phyloP scores from a whole-genome alignment of 106 monocot genomes.

The Platanthera zijinensis region DNA sequence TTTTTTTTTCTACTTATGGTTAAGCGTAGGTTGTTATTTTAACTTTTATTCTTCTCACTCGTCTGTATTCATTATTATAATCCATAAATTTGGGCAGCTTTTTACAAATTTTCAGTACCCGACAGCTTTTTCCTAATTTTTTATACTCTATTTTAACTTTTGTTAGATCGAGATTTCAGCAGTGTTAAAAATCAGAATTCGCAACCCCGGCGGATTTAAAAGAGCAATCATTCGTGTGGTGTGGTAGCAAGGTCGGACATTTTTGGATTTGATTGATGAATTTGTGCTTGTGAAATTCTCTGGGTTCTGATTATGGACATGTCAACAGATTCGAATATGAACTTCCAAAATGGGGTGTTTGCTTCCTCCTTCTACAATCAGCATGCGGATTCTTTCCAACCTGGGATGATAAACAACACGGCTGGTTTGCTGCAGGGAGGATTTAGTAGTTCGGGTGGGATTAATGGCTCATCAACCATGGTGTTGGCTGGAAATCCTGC shows the following conservation, averaged over 20 bases:
- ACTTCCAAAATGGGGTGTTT: constrained; percentile 37
- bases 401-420: constrained; percentile 27
- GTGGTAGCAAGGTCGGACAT: background rate
- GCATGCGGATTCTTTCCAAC: constrained; percentile 59
- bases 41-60: background rate
- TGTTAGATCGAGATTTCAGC: background rate
- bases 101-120: too few species aligned
- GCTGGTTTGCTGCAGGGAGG: constrained; percentile 24
- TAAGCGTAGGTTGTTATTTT: background rate
- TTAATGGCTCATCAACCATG: constrained; percentile 23
- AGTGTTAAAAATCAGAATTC: background rate
- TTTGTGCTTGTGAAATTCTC: background rate
- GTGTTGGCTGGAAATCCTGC: constrained; percentile 17
- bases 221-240: background rate
- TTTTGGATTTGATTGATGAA: background rate
- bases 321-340: constrained; percentile 66
- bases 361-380: constrained; percentile 45
- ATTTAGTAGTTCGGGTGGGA: constrained; percentile 20
- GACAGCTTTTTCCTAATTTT: background rate
- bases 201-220: background rate
- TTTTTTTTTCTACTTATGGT: background rate
- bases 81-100: background rate
- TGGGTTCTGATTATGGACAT: constrained; percentile 22
- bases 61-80: background rate
- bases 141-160: background rate